A percentile compares a stretch with the other conserved stretches of the same genome.
Evolutionary conservation across 768 basidiomycete species (phyloP).

Genomic region (Stropharia rugosoannulata): DNA sequence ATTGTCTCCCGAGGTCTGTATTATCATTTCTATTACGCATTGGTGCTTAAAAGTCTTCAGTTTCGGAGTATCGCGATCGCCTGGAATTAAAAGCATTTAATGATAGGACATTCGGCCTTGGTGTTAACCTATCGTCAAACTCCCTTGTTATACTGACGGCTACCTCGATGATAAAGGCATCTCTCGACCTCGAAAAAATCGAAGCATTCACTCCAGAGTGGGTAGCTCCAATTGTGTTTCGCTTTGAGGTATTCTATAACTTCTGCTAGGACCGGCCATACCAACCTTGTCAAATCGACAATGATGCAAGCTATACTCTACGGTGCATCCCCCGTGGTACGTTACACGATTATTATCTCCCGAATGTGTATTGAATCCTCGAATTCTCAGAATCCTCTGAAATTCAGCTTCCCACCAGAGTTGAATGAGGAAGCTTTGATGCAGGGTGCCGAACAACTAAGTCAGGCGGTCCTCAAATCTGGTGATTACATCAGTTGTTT

Average conservation of each 20-base stretch:
- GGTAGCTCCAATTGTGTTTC: constrained; percentile 18
- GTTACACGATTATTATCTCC: constrained; percentile 5
- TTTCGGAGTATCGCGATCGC: constrained; percentile 69
- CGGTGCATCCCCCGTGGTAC: constrained; percentile 63
- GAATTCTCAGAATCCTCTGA: constrained; percentile 61
- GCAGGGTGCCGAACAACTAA: constrained; percentile 77
- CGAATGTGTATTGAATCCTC: neutral
- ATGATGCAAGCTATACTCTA: constrained; percentile 86
- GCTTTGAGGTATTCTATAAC: constrained; percentile 4
- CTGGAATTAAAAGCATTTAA: constrained; percentile 66
- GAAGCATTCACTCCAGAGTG: constrained; percentile 63
- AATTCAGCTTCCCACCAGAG: constrained; percentile 80
- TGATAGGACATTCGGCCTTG: constrained; percentile 72
- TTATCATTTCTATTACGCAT: neutral
- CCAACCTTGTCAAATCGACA: constrained; percentile 71
- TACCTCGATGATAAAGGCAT: constrained; percentile 66
- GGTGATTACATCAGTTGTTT: constrained; percentile 37
- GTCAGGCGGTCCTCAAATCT: constrained; percentile 68
- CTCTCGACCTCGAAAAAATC: constrained; percentile 61
- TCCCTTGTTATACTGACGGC: constrained; percentile 63
- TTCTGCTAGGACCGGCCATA: constrained; percentile 51
- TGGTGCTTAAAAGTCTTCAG: constrained; percentile 30
- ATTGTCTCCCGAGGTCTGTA: constrained; percentile 62
- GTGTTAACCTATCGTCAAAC: constrained; percentile 49
- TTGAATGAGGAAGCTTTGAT: constrained; percentile 78